Base-by-base conservation (phyloP, 108 stramenopile species). In the Skeletonema potamos region DNA sequence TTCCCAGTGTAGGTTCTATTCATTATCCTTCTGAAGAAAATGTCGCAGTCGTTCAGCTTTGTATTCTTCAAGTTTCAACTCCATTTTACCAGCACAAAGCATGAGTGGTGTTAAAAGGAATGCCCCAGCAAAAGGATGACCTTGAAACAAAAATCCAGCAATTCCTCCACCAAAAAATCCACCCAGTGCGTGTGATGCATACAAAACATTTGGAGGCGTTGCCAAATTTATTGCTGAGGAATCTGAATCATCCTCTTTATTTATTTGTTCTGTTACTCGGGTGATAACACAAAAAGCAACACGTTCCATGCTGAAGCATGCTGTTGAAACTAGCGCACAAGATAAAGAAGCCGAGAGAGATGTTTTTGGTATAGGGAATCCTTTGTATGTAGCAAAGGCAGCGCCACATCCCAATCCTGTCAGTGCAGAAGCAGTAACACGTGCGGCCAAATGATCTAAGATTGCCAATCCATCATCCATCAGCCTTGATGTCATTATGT, bases 111-210 rank as follows among this genome's bases (percentile, higher is more conserved):
- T 74, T 27, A 87, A 85, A 15, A 82, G 51, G 15, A 90, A 46
- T 24, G 86, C 73, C 27, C 92, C 89, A 34, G 71, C 63, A 20
- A 89, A 17, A 2, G 89, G 86, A 37, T 78, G 70, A 9, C 73
- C 77, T 27, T 88, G 83, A 55, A 81, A 93, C 48, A 90, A 43
- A 28, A 62, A 74, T 57, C 89, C 92, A 34, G 83, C 81, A 17
- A 88, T 13, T 0, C 84, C 82, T 0, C 92, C 92, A 9, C 87
- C 92, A 1, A 67, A 29, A 0, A 81, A 32, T 33, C 92, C 92
- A 20, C 85, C 86, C 58, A 90, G 65, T 12, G 86, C 85, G 77
- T 93, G 86, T 27, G 92, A 90, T 2, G 81, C 82, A 64, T 76
- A 81, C 33, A 58, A 11, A 41, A 64, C 24, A 32, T 20, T 60